These are phyloP conservation scores for Lipomyces lipofer DNA, from an alignment of 805 yeast species.

Conservation along the genomic window DNA sequence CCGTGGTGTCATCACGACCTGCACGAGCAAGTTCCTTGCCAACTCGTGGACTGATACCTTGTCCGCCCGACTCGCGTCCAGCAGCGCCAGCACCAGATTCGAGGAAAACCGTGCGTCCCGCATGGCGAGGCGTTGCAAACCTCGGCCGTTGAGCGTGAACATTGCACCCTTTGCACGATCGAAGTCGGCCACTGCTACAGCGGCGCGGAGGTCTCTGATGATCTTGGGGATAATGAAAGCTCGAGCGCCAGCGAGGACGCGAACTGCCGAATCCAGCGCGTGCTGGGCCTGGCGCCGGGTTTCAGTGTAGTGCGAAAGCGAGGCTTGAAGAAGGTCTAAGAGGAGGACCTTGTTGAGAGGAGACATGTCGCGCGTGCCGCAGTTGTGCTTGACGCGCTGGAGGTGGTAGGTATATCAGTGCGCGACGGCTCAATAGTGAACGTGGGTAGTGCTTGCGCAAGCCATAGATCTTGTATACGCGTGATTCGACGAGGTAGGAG, in stretches of 20 bases:
- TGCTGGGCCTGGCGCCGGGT: constrained; percentile 70
- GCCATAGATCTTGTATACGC: constrained; percentile 63
- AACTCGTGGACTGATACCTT: constrained; percentile 22
- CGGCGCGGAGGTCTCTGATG: constrained; percentile 51
- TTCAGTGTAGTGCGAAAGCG: constrained; percentile 69
- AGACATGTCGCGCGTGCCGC: constrained; percentile 71
- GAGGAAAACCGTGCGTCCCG: constrained; percentile 16
- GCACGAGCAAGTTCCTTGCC: constrained; percentile 13
- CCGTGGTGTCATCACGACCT: constrained; percentile 6
- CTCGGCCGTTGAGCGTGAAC: constrained; percentile 16
- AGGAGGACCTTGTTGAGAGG: constrained; percentile 62
- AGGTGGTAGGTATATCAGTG: constrained; percentile 73
- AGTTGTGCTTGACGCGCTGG: constrained; percentile 67
- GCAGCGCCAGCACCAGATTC: constrained; percentile 13
- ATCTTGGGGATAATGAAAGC: constrained; percentile 53
- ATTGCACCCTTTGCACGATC: constrained; percentile 62
- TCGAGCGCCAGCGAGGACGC: constrained; percentile 67
- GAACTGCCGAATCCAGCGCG: constrained; percentile 66
- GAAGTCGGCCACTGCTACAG: constrained; percentile 51
- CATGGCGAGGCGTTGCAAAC: constrained; percentile 20
- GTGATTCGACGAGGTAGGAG: constrained; percentile 56
- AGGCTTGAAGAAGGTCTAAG: constrained; percentile 60
- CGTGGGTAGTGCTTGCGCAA: constrained; percentile 73
- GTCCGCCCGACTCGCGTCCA: constrained; percentile 22
- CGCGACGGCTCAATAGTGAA: constrained; percentile 69